Conservation (phyloP, 176 grass and related monocot species). For the Elaeis guineensis region DNA sequence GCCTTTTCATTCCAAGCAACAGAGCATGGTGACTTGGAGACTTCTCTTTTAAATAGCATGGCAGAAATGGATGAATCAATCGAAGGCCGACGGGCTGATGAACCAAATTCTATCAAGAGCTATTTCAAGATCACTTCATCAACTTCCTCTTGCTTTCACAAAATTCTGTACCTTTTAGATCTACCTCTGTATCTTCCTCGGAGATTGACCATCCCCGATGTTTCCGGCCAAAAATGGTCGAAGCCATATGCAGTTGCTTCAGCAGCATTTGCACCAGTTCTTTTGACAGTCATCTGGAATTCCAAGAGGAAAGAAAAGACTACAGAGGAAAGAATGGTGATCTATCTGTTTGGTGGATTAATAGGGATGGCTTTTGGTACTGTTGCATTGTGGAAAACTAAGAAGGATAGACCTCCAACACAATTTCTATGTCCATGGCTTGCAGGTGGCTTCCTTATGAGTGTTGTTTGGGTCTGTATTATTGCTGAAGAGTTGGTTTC, state of each 20-base stretch:
- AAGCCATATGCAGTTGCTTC: conserved; percentile 44
- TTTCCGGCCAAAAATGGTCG: conserved; percentile 51
- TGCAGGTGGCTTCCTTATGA: conserved; percentile 58
- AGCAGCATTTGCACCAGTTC: conserved; percentile 33
- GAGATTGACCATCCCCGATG: conserved; percentile 60
- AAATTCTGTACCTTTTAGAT: conserved; percentile 14
- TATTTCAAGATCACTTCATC: background rate
- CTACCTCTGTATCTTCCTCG: conserved; percentile 44
- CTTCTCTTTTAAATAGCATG: conserved; percentile 17
- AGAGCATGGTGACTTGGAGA: conserved; percentile 9
- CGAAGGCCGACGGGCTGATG: background rate
- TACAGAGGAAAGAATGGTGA: background rate
- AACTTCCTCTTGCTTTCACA: background rate
- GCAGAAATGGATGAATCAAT: background rate
- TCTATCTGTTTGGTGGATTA: conserved; percentile 12
- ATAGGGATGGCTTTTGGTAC: conserved; percentile 22
- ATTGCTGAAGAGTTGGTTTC: conserved; percentile 48
- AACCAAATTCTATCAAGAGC: background rate
- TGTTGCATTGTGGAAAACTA: conserved; percentile 29
- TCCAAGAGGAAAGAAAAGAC: conserved; percentile 21
- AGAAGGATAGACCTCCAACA: conserved; percentile 16
- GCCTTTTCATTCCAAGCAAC: background rate
- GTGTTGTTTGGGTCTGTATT: conserved; percentile 49
- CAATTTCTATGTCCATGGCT: conserved; percentile 38
- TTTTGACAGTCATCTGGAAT: conserved; percentile 34